Evolutionary conservation across 805 yeast genomes (phyloP).

Genomic region (Candida ascalaphidarum): DNA sequence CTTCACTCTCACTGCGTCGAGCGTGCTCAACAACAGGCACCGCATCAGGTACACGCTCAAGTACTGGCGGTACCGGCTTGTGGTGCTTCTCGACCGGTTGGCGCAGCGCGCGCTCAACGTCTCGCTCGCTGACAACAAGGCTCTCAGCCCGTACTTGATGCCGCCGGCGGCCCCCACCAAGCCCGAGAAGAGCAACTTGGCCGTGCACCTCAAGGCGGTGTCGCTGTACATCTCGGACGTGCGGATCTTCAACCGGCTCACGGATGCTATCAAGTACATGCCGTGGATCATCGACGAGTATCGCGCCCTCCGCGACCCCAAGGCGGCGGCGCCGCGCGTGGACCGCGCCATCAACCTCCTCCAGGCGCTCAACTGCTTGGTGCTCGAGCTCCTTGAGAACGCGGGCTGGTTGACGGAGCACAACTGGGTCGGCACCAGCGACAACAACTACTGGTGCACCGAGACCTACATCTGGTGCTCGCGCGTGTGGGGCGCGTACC

Average conservation of each 20-base stretch:
- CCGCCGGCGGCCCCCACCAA: conserved; percentile 1
- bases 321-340: conserved; percentile 14
- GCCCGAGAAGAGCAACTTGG: conserved; percentile 13
- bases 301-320: conserved; percentile 16
- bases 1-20: conserved; percentile 28
- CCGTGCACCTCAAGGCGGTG: conserved; percentile 25
- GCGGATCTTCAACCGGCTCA: conserved; percentile 33
- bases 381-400: conserved; percentile 32
- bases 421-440: conserved; percentile 34
- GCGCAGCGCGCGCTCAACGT: conserved; percentile 3
- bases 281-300: conserved; percentile 38
- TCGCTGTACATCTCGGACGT: conserved; percentile 31
- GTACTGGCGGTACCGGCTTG: conserved; percentile 16
- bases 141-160: conserved; percentile 4
- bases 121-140: conserved; percentile 10
- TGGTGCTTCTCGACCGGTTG: conserved; percentile 3
- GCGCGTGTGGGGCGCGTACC: conserved; percentile 35
- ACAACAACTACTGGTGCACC: conserved; percentile 33
- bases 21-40: conserved; percentile 28
- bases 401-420: conserved; percentile 40
- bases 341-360: conserved; percentile 26
- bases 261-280: conserved; percentile 32
- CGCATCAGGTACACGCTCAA: conserved; percentile 19
- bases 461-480: conserved; percentile 37
- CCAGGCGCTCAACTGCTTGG: conserved; percentile 32